phyloP scores from a whole-genome alignment of 306 rosid species.

The Carpinus fangiana region DNA sequence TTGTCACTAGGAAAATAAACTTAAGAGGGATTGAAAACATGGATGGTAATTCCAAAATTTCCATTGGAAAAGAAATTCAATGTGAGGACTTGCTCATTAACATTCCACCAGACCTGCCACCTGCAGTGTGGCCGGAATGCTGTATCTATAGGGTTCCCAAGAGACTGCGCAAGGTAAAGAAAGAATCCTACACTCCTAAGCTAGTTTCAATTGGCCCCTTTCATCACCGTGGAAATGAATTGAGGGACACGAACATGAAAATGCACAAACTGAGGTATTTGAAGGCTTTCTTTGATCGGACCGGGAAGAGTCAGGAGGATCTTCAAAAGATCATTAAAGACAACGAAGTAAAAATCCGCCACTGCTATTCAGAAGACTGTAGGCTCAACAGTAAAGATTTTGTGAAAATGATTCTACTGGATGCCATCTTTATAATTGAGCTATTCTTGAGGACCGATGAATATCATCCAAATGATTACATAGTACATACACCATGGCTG shows the following conservation, averaged over 20 bases:
- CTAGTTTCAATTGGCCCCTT: conserved; percentile 27
- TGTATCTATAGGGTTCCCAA: conserved; percentile 28
- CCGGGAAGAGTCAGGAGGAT: neutral
- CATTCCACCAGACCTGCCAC: neutral
- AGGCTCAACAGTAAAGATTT: neutral
- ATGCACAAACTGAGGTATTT: neutral
- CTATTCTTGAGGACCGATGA: neutral
- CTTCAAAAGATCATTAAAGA: too few relatives aligned
- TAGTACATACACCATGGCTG: conserved; percentile 29
- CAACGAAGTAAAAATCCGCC: neutral
- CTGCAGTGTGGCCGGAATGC: neutral
- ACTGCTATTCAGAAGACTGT: neutral
- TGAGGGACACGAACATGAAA: conserved; percentile 8
- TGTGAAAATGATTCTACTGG: conserved; percentile 4
- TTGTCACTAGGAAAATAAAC: too few relatives aligned
- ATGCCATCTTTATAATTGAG: conserved; percentile 33
- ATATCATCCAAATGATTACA: neutral
- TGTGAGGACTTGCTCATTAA: neutral
- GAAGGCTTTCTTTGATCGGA: neutral
- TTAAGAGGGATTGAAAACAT: too few relatives aligned
- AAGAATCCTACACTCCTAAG: conserved; percentile 26
- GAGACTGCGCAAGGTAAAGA: conserved; percentile 21
- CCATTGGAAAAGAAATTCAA: neutral
- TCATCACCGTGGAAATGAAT: conserved; percentile 3
- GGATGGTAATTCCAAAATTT: too few relatives aligned